A percentile compares a stretch with the other conserved stretches of the same genome.
Conservation (phyloP, 2,329 filamentous ascomycete genomes). For the Claviceps arundinis region DNA sequence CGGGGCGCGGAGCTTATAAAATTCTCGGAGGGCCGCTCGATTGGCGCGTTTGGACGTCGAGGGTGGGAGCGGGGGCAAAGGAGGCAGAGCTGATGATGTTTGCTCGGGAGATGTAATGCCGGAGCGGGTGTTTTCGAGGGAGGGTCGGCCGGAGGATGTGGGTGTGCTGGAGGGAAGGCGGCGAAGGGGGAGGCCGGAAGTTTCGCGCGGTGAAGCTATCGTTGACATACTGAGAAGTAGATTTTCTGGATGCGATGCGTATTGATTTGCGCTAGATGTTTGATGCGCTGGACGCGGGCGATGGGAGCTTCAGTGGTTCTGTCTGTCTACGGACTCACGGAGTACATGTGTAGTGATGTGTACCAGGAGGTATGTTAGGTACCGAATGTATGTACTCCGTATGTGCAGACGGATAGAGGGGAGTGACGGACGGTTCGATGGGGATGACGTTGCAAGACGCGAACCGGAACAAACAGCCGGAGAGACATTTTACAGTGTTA, state of each 20-base stretch:
- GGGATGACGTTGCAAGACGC: background rate
- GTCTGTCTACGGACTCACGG: too few relatives aligned
- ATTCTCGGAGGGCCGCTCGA: slow-evolving; percentile 79
- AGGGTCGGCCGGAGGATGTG: slow-evolving; percentile 63
- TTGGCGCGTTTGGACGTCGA: slow-evolving; percentile 44
- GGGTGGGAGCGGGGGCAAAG: slow-evolving; percentile 17
- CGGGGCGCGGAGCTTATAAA: slow-evolving; percentile 62
- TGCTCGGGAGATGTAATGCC: slow-evolving; percentile 38
- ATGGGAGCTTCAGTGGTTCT: background rate
- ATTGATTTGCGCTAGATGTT: too few relatives aligned
- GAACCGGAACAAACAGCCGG: background rate
- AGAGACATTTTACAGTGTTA: too few relatives aligned
- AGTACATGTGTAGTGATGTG: too few relatives aligned
- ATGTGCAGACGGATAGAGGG: background rate
- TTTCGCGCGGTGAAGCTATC: slow-evolving; percentile 49
- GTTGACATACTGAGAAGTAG: slow-evolving; percentile 40
- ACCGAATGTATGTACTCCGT: too few relatives aligned
- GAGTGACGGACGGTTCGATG: background rate
- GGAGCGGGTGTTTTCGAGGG: slow-evolving; percentile 52
- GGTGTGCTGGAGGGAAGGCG: slow-evolving; percentile 47
- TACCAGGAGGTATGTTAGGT: too few relatives aligned
- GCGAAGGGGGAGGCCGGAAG: slow-evolving; percentile 34
- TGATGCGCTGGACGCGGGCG: background rate
- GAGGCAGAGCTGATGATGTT: slow-evolving; percentile 13
- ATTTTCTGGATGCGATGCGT: too few relatives aligned